Base-by-base conservation (phyloP, 345 rosid genomes). In the Ceriops decandra region DNA sequence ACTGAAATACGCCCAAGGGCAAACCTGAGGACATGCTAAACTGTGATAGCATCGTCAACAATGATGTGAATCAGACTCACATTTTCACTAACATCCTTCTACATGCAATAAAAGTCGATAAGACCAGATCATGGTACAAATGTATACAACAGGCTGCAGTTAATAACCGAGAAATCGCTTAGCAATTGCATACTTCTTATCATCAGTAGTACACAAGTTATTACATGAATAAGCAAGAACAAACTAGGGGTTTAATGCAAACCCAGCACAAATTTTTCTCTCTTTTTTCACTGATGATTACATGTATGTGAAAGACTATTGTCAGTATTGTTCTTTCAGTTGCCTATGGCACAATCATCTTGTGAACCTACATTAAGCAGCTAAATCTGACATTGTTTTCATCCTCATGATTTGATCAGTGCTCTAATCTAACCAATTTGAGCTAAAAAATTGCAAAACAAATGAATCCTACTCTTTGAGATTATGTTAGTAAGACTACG, bases 261-360 rank as follows among this genome's bases (percentile, higher is more conserved):
- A 49, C 71, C 70, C 74, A 62, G 9, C 31, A 52, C 24, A 68
- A 52, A 67, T 58, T 49, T 64, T 54, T 47, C 32, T 64, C 49
- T 52, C 73, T 33, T 33, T 33, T 33, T 33, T 33, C 52, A 26
- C 61, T 35, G 21, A 71, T 66, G 72, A 63, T 57, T 65, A 72
- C 73, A 61, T 21, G 67, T 63, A 31, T 71, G 51, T n/a, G 46
- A 64, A 9, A 58, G 20, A 20, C 32, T 35, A 19, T 33, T 68
- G 58, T 58, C 68, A 20, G 49, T 60, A 53, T 68, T 47, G 60
- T 68, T 56, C 64, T 60, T 71, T 57, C 26, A 56, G 52, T 64
- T 69, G 63, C 60, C 80, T 78, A 82, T 80, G 77, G 69, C 80
- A 84, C 81, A 78, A 65, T 70, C 70, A 64, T 70, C 72, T 62